A percentile compares a stretch with the other conserved stretches of the same genome.
Conservation (phyloP, 306 rosid genomes). For the Cicer arietinum region DNA sequence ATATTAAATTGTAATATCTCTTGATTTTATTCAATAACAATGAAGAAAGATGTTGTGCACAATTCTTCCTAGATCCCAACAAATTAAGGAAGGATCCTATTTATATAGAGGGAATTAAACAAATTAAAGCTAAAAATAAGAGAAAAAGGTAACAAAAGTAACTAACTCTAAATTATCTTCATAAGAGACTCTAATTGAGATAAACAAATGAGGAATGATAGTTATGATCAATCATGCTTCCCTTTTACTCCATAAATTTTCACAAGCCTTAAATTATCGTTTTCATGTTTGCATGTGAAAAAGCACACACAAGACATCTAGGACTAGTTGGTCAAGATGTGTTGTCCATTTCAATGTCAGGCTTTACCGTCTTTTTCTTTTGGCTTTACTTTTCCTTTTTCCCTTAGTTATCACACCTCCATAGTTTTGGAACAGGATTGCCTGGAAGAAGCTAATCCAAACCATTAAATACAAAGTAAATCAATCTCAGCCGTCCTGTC, state of each 20-base stretch:
- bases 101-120: too few species aligned
- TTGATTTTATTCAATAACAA: too few species aligned
- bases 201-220: too few species aligned
- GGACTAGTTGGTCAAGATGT: conserved; percentile 1
- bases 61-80: too few species aligned
- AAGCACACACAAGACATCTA: background rate
- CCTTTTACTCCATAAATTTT: background rate
- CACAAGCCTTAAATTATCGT: background rate
- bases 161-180: too few species aligned
- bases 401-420: background rate
- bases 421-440: background rate
- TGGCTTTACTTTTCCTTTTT: background rate
- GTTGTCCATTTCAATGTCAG: conserved; percentile 6
- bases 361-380: background rate
- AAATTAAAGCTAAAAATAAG: too few species aligned
- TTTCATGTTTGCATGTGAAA: background rate
- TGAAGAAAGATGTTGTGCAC: too few species aligned
- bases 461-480: background rate
- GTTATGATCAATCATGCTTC: background rate
- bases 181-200: too few species aligned
- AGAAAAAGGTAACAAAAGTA: too few species aligned
- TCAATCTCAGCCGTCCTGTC: background rate
- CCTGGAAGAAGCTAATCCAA: background rate
- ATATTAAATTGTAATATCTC: too few species aligned
- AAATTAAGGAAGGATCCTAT: too few species aligned